Base-by-base conservation (phyloP, 495 filamentous ascomycete species). In the Aspergillus sclerotioniger region DNA sequence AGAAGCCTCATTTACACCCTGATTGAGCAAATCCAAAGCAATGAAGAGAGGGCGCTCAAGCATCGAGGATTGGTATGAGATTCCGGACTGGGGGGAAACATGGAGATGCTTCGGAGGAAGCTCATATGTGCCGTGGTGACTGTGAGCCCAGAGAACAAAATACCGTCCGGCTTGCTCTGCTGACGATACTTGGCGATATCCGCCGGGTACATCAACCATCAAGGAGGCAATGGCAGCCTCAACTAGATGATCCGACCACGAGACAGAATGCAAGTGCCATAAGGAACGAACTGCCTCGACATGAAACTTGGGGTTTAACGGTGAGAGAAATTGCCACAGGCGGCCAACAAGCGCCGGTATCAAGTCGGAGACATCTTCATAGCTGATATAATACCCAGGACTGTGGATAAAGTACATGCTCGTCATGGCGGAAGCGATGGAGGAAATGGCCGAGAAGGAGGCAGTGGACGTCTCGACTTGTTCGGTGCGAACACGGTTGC, bases 201-300 rank as follows among this genome's bases (percentile, higher is more conserved):
- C 59, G 1, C 61, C 28, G 3, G 57, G 53, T 21, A 76, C 67
- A 44, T 82, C 75, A 29, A 88, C 75, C 80, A 96, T 88, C 16
- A 95, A 71, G 28, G 84, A 80, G 35, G 89, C 84, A 50, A 96
- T 87, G 5, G 90, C 83, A 35, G 90, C 90, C 71, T 97, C 92
- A 15, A 96, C 83, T 25, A 80, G 70, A 60, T 84, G 78, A 54
- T 80, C 75, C n/a, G 74, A 67, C 59, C 73, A 76, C 31, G 84
- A 81, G 8, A 84, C 81, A 0, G 83, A 83, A 62, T 98, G 90
- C 44, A 98, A 73, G 50, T 89, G 84, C 89, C 92, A 95, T 13
- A 98, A 72, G 59, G 85, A 89, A 50, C 89, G 87, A 47, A 95
- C 90, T 33, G 91, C 85, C 70, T 98, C 93, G 20, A 98, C 91